Conservation (phyloP, 352 stramenopile genomes). For the Phytopythium montanum region DNA sequence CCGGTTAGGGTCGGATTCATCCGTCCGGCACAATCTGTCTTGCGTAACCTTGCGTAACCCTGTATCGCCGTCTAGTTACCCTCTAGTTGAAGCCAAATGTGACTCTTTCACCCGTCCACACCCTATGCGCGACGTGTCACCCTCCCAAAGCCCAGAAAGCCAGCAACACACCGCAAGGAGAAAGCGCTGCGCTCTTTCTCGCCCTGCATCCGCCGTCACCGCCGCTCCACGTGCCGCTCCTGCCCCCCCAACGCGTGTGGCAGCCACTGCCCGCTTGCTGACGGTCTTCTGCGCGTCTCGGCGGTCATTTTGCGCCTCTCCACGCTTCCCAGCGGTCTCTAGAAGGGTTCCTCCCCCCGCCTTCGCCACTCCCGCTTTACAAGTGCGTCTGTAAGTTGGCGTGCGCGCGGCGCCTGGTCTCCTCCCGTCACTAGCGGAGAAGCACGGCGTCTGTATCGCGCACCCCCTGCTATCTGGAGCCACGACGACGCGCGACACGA, state of each 20-base stretch:
- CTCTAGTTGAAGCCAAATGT: not conserved
- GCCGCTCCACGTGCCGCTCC: not conserved
- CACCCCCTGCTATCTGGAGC: not conserved
- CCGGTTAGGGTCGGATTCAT: not conserved
- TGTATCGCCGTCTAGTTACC: no score
- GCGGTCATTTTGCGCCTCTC: not conserved
- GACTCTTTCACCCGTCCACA: not conserved
- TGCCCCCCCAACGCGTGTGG: not conserved
- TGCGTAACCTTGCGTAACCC: not conserved
- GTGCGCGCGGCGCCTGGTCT: slow-evolving; percentile 1
- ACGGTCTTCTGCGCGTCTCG: not conserved
- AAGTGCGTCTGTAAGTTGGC: not conserved
- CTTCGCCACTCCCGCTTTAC: not conserved
- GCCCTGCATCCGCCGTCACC: not conserved
- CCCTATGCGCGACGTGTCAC: not conserved
- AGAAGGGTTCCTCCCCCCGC: not conserved
- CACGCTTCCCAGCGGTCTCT: not conserved
- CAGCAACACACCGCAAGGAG: not conserved
- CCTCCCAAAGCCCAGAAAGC: not conserved
- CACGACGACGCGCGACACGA: slow-evolving; percentile 26
- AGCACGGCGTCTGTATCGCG: not conserved
- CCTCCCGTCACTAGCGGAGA: not conserved
- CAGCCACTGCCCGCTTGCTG: not conserved
- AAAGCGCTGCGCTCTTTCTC: slow-evolving; percentile 4
- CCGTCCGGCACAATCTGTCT: not conserved